phyloP scores from a whole-genome alignment of 129 eudicot species.

The Scalesia atractyloides region DNA sequence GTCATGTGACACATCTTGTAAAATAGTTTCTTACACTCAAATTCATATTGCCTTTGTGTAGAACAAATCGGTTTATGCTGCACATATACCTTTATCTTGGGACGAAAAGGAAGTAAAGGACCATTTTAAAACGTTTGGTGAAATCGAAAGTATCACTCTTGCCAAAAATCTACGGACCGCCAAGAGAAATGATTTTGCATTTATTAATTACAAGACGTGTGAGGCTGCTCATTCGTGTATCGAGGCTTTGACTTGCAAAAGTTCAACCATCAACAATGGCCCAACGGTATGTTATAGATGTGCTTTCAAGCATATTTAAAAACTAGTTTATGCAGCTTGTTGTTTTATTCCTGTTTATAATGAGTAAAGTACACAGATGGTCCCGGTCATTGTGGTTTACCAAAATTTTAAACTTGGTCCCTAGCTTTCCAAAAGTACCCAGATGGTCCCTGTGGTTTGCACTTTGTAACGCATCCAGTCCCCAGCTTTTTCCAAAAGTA shows the following conservation, averaged over 20 bases:
- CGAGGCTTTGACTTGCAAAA: slow-evolving; percentile 49
- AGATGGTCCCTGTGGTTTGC: too few relatives aligned
- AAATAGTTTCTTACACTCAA: not conserved
- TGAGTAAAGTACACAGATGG: not conserved
- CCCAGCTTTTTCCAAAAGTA: too few relatives aligned
- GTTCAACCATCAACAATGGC: slow-evolving; percentile 31
- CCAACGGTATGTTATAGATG: slow-evolving; percentile 44
- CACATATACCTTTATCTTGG: slow-evolving; percentile 66
- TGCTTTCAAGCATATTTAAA: not conserved
- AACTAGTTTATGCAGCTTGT: slow-evolving; percentile 1
- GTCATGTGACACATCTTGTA: slow-evolving; percentile 8
- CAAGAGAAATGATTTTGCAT: slow-evolving; percentile 71
- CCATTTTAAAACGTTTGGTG: slow-evolving; percentile 61
- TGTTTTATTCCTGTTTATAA: not conserved
- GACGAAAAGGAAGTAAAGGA: slow-evolving; percentile 59
- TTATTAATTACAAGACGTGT: slow-evolving; percentile 57
- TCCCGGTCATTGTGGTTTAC: too few relatives aligned
- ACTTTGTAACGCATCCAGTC: too few relatives aligned
- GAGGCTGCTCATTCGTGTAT: slow-evolving; percentile 76
- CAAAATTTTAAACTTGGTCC: too few relatives aligned
- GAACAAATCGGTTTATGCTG: slow-evolving; percentile 73
- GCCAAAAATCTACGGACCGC: slow-evolving; percentile 58
- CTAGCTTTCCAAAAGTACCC: too few relatives aligned
- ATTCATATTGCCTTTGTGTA: slow-evolving; percentile 28
- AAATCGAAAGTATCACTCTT: slow-evolving; percentile 71